phyloP scores from a whole-genome alignment of 352 stramenopile genomes.

The Globisporangium acanthophoron region DNA sequence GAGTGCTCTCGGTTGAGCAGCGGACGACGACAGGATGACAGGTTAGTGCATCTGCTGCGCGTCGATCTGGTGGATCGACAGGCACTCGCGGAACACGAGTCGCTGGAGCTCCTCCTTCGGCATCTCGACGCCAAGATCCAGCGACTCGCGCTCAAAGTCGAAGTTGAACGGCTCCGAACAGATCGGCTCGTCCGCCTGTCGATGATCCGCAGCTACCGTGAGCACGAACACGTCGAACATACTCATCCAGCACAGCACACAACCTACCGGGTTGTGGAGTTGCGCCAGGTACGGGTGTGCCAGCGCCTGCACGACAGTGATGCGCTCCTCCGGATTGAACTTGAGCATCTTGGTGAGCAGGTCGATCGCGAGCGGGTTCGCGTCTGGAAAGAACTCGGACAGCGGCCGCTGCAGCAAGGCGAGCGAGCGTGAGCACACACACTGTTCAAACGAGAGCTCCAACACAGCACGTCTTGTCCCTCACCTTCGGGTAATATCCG shows the following conservation, averaged over 20 bases:
- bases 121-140: constrained; percentile 80
- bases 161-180: constrained; percentile 79
- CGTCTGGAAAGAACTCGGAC: constrained; percentile 82
- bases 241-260: neutral
- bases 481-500: constrained; percentile 79
- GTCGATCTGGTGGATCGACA: constrained; percentile 69
- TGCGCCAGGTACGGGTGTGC: constrained; percentile 86
- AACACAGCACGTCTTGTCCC: neutral
- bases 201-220: neutral
- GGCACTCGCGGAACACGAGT: constrained; percentile 70
- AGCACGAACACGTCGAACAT: neutral
- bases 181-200: constrained; percentile 81
- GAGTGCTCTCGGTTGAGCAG: too few species aligned
- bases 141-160: constrained; percentile 80
- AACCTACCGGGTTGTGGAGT: constrained; percentile 84
- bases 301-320: constrained; percentile 89
- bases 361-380: constrained; percentile 77
- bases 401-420: constrained; percentile 38
- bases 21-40: neutral
- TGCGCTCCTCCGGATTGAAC: constrained; percentile 92
- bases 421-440: neutral
- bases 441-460: neutral
- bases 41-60: constrained; percentile 54
- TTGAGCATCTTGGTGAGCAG: constrained; percentile 89
- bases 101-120: constrained; percentile 83